Conservation (phyloP, 108 stramenopile species). For the Skeletonema tropicum region DNA sequence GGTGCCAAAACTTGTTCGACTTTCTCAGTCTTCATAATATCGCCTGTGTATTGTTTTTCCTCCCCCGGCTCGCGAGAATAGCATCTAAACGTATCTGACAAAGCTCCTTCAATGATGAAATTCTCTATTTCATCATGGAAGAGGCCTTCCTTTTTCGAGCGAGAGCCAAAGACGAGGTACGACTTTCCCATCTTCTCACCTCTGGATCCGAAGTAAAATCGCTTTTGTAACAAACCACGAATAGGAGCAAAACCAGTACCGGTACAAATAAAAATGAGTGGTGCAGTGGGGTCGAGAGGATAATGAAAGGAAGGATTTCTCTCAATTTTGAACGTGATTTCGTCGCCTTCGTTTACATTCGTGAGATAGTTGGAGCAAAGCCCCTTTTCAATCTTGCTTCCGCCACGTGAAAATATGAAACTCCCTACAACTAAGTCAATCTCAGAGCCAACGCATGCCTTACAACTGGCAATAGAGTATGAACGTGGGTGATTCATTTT, state of each 20-base stretch:
- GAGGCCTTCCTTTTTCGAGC: slow-evolving; percentile 12
- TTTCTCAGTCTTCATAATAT: slow-evolving; percentile 3
- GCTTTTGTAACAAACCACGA: slow-evolving; percentile 24
- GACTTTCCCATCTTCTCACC: slow-evolving; percentile 14
- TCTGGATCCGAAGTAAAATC: slow-evolving; percentile 4
- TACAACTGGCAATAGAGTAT: slow-evolving; percentile 22
- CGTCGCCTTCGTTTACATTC: background rate
- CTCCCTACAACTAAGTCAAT: slow-evolving; percentile 18
- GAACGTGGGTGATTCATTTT: slow-evolving; percentile 17
- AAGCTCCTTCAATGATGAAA: slow-evolving; percentile 10
- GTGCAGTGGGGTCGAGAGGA: slow-evolving; percentile 9
- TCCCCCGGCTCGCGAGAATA: slow-evolving; percentile 26
- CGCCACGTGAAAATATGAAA: slow-evolving; percentile 16
- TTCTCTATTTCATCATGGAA: slow-evolving; percentile 19
- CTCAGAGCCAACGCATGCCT: slow-evolving; percentile 8
- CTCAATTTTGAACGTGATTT: slow-evolving; percentile 12
- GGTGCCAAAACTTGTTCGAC: background rate
- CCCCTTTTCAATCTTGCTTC: slow-evolving; percentile 7
- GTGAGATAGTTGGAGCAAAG: slow-evolving; percentile 18
- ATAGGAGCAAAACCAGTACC: slow-evolving; percentile 26
- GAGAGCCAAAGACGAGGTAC: slow-evolving; percentile 22
- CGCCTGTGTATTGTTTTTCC: slow-evolving; percentile 17
- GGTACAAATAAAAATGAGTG: slow-evolving; percentile 19
- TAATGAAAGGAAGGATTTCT: slow-evolving; percentile 5
- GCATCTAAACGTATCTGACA: slow-evolving; percentile 9